These are phyloP conservation scores for Lipomyces sp. DNA, from an alignment of 805 yeast species.

Conservation along the genomic window DNA sequence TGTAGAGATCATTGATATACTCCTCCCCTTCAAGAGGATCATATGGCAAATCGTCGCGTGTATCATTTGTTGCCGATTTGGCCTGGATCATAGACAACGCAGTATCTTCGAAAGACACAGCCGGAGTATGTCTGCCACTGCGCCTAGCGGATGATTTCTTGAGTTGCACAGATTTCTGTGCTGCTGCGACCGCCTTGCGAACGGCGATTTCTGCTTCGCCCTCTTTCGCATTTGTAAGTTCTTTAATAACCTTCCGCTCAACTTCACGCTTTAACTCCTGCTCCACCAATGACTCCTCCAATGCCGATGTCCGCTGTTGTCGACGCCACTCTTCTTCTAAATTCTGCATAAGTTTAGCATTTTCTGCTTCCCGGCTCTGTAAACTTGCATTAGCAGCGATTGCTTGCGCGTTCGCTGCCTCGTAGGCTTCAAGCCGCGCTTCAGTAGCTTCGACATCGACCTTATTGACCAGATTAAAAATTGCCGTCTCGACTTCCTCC, in stretches of 20 bases:
- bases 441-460: conserved; percentile 72
- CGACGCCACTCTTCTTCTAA: conserved; percentile 62
- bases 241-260: conserved; percentile 45
- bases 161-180: conserved; percentile 53
- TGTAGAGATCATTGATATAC: conserved; percentile 58
- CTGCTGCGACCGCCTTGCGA: conserved; percentile 20
- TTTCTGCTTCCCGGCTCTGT: conserved; percentile 72
- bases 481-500: conserved; percentile 80
- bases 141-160: conserved; percentile 70
- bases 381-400: conserved; percentile 74
- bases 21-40: conserved; percentile 95
- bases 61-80: conserved; percentile 22
- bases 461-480: conserved; percentile 74
- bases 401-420: conserved; percentile 70
- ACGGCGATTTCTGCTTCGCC: conserved; percentile 33
- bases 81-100: conserved; percentile 24
- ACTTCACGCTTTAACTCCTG: conserved; percentile 33
- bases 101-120: conserved; percentile 39
- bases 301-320: conserved; percentile 27
- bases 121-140: conserved; percentile 46
- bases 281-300: conserved; percentile 34
- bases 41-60: conserved; percentile 63
- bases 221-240: conserved; percentile 40
- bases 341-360: conserved; percentile 66
- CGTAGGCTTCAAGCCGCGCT: conserved; percentile 63